A percentile compares a stretch with the other conserved stretches of the same genome.
Evolutionary conservation across 2,329 filamentous ascomycete genomes (phyloP).

Genomic region (Colletotrichum orchidophilum): DNA sequence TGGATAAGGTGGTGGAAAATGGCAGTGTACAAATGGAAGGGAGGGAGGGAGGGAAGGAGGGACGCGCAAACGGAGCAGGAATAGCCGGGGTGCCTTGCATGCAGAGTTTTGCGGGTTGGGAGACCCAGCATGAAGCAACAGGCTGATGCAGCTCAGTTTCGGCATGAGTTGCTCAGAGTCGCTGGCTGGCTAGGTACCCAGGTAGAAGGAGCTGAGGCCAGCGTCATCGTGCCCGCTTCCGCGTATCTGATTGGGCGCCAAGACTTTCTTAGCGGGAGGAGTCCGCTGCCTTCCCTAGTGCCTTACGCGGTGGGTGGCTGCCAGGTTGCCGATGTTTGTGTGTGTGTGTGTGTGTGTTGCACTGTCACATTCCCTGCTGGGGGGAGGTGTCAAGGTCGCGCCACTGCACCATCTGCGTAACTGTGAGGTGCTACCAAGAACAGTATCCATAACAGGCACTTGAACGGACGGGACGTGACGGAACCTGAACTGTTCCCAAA

Average conservation of each 20-base stretch:
- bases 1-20: background rate
- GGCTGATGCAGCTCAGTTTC: background rate
- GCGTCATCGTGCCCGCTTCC: constrained; percentile 25
- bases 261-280: background rate
- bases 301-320: background rate
- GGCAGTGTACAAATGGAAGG: background rate
- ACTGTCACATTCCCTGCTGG: background rate
- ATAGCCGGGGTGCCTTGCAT: constrained; percentile 30
- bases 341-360: background rate
- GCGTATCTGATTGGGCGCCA: constrained; percentile 11
- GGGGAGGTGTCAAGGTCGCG: background rate
- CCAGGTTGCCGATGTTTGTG: background rate
- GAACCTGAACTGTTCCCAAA: background rate
- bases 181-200: background rate
- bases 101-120: constrained; percentile 20
- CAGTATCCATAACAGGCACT: background rate
- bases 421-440: constrained; percentile 6
- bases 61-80: constrained; percentile 3
- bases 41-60: background rate
- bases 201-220: background rate
- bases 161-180: constrained; percentile 11
- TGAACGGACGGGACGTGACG: constrained; percentile 7
- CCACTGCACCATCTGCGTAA: constrained; percentile 2
- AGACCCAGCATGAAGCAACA: background rate
- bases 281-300: background rate